Evolutionary conservation across 805 yeast genomes (phyloP), one percentile per base, ranked within the genome.

Genomic region (Wickerhamiella spandovensis): DNA sequence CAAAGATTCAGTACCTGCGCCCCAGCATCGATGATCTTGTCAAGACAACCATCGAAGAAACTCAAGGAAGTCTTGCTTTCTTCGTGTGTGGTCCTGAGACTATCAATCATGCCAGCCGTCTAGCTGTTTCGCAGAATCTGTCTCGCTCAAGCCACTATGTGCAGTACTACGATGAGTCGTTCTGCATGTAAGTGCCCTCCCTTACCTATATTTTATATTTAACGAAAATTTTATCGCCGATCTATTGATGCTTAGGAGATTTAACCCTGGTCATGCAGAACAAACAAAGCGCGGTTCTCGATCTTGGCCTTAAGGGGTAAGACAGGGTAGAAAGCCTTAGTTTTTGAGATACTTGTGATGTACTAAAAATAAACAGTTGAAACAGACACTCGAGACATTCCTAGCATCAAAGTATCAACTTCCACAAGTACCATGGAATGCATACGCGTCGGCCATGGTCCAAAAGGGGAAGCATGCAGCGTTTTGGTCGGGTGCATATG

Each of bases 121-220:
- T 44, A 21, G 43, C 47, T 13, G 51, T 46, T 10, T 49, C 57
- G 5, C 24, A 37, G 28, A 37, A 45, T 30, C 18, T 54, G 9
- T 12, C 32, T 13, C 21, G n/a, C 24, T 44, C 47, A 25, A 42
- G 43, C 15, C 44, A 51, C 48, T 51, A 47, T 37, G 46, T 52
- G n/a, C 54, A 54, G 44, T 50, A 47, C 38, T 52, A 46, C 43
- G 56, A 54, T 17, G 55, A 52, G 41, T 48, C 51, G 9, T 53
- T 53, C 25, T 35, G 46, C 18, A 49, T 53, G 51, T 53, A 49
- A 23, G 6, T 39, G 46, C 28, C 28, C n/a, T n/a, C n/a, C n/a
- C 32, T 15, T 28, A 28, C 15, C 12, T 28, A 28, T 28, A 12
- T 28, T 28, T 9, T 28, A 12, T 28, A 28, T 28, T 3, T 28